Base-by-base conservation (phyloP, 1,139 yeast species). In the Debaryomyces fabryi region DNA sequence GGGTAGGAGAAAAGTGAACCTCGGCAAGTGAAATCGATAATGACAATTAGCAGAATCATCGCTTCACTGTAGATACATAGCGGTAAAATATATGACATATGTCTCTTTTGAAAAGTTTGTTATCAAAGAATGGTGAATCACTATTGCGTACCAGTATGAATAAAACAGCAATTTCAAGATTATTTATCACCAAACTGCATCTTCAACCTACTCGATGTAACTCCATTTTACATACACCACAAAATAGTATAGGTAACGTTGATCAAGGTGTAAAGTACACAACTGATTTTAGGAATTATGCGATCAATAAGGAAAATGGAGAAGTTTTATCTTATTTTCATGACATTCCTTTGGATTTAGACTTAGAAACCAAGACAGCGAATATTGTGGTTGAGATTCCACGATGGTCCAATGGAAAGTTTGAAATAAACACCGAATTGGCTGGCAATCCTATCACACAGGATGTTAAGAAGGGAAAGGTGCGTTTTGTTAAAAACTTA, bases 341-440 rank as follows among this genome's bases (percentile, higher is more conserved):
- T 61, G 93, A 88, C 64, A 76, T 87, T 43, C 90, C 92, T 43
- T 70, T 87, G 53, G 83, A 77, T 55, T 82, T 90, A 36, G 85
- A 86, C 63, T 72, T 72, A 52, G 80, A 80, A 50, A 78, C 83
- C 65, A 81, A 80, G 55, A 83, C 88, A 55, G 85, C 87, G 56
- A 88, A 88, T 73, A 86, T 90, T 88, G 81, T 90, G 59, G 95
- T 89, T 49, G 97, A 90, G 69, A 86, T 90, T 41, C 96, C 96
- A 54, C 81, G 96, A 62, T 90, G 96, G 96, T 74, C 90, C 60
- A 88, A 90, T 60, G 96, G 92, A 52, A 90, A 90, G 71, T 80
- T 89, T 64, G 97, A 90, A 72, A 88, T 90, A 67, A 79, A 82
- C 60, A 85, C 87, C 62, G 82, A 79, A 53, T 65, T 69, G 53